Evolutionary conservation across 257 asterid species (phyloP), one percentile per base, ranked within the genome.

Genomic region (Solanum chilense): DNA sequence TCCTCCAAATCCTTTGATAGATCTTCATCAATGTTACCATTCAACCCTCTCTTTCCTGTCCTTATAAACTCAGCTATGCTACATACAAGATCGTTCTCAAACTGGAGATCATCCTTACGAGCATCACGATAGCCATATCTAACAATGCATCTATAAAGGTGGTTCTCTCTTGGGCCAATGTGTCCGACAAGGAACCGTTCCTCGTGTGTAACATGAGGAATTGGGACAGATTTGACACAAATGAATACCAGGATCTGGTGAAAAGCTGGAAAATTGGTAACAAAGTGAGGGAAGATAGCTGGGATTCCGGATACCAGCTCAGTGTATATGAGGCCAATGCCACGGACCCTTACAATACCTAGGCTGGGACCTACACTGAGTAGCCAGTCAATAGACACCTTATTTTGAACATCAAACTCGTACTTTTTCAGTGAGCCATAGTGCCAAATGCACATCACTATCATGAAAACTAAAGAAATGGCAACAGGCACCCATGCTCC

Each of bases 401-500:
- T 75, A 75, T 21, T 75, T 39, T 75, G 56, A 41, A 75, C 82
- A 75, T 75, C 82, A 23, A 75, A 75, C 52, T 75, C 82, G 56
- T 75, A 75, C 82, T 75, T 75, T 21, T 75, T 75, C 18, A 75
- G 20, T 21, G 82, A 75, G 56, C 82, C 82, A 39, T 75, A 75
- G 82, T 75, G 82, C 82, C 82, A 75, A 75, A 75, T 75, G 20
- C 82, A 39, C 82, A 75, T 75, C 31, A 75, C 82, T 37, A 75
- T 39, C 82, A 37, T 75, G 82, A 75, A 75, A 75, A 41, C 7
- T 9, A 75, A 41, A 13, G 35, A 75, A 16, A 94, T 89, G 74
- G 94, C 98, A 2, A 96, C 87, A 0, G 99, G 98, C 25, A 95
- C 98, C 99, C 99, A 96, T 18, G 99, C 99, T 16, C 99, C 99